Evolutionary conservation across 2,329 filamentous ascomycete genomes (phyloP), one percentile per base, ranked within the genome.

Genomic region (Calonectria fujianensis): DNA sequence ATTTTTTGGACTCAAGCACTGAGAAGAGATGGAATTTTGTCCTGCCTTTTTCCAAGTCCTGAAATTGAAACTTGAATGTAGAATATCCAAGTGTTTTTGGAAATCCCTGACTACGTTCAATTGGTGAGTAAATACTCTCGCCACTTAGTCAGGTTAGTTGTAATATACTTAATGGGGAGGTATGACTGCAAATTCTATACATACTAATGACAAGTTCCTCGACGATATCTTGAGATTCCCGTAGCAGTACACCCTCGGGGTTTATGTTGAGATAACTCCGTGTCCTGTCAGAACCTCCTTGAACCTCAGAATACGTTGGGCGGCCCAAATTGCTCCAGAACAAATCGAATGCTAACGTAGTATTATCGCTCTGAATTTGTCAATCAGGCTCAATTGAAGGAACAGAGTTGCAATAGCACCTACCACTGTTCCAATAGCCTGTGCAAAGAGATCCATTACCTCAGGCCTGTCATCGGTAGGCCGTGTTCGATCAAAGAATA

Each of bases 401-500:
- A 63, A 20, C 18, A 63, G 13, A 45, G 18, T 8, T n/a, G 13
- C 6, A 29, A 39, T 7, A 7, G 14, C 14, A 63, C 59, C 27
- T n/a, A 63, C 59, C 20, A 63, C 37, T 6, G n/a, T 37, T n/a
- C 59, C 59, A 45, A 63, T 63, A 24, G 59, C 37, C 35, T 37
- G 37, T 24, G 32, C 37, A 20, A 63, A 63, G 10, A 63, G 37
- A 20, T 63, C 59, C 59, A 63, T 63, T 18, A 63, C 59, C 27
- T 63, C 59, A 18, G 59, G 59, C 13, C 59, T 63, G 11, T 63
- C 59, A 63, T 63, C 59, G 14, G 37, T 37, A 3, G 59, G 32
- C 24, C 82, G 85, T 0, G 84, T 83, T 2, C 83, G 78, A 64
- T 87, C 83, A 65, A 89, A 88, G 7, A 87, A 85, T 0, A 84